Conservation (phyloP, 805 yeast species). For the Suhomyces xylopsoci region DNA sequence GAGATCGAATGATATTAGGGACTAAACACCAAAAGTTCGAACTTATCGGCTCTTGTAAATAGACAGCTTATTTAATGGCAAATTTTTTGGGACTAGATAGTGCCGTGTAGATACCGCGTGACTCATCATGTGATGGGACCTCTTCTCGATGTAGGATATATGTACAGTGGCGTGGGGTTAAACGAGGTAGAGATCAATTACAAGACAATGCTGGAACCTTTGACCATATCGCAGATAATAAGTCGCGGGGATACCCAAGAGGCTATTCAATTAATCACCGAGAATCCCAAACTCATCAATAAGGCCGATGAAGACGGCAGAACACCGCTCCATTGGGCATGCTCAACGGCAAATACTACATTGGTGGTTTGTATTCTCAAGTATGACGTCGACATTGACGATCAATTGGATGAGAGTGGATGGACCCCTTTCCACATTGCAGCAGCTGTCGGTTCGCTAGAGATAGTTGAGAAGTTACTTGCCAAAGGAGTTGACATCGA, state of each 20-base stretch:
- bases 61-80: background rate
- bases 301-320: constrained; percentile 69
- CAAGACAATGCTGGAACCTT: background rate
- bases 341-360: constrained; percentile 55
- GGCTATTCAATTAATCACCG: background rate
- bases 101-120: background rate
- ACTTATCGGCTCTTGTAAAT: background rate
- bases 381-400: constrained; percentile 59
- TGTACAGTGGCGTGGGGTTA: background rate
- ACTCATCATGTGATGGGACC: background rate
- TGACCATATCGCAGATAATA: background rate
- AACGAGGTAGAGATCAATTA: background rate
- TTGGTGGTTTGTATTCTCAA: constrained; percentile 44
- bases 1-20: background rate
- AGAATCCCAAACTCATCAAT: constrained; percentile 47
- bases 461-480: constrained; percentile 50
- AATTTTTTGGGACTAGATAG: background rate
- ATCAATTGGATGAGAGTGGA: constrained; percentile 66
- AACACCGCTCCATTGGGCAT: constrained; percentile 88
- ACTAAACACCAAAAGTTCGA: background rate
- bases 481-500: constrained; percentile 54
- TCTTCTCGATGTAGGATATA: background rate
- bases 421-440: constrained; percentile 91
- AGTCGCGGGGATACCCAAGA: background rate
- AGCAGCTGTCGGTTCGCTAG: constrained; percentile 64